Percentiles rank a stretch among this genome's conserved stretches.
Evolutionary conservation across 768 basidiomycete genomes (phyloP).

Genomic region (Podaxis sp.): DNA sequence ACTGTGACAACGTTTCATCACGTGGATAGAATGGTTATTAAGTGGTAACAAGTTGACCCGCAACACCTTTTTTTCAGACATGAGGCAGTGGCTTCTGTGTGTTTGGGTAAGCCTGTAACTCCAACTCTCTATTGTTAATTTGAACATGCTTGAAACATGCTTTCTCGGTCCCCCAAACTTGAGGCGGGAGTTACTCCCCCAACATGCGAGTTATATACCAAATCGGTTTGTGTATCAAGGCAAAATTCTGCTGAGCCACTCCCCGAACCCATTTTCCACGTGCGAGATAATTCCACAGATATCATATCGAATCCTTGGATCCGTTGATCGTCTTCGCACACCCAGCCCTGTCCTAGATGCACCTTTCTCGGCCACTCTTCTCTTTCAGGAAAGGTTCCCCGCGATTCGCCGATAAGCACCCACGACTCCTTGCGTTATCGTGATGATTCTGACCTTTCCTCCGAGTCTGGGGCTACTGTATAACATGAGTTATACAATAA

Average conservation of each 20-base stretch:
- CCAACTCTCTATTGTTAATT: not conserved
- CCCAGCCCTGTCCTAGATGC: not conserved
- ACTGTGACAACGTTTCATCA: not conserved
- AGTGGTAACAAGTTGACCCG: not conserved
- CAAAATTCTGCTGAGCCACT: not conserved
- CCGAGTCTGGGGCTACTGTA: not conserved
- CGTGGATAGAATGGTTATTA: not conserved
- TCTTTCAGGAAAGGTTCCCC: slow-evolving; percentile 4
- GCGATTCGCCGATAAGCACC: slow-evolving; percentile 8
- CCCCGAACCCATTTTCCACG: not conserved
- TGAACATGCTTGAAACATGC: not conserved
- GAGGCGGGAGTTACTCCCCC: not conserved
- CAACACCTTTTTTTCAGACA: not conserved
- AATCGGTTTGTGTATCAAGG: not conserved
- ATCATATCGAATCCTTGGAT: not conserved
- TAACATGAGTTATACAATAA: slow-evolving; percentile 1
- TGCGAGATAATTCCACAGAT: not conserved
- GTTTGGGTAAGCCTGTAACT: not conserved
- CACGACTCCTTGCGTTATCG: not conserved
- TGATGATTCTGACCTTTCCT: not conserved
- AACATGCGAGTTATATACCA: not conserved
- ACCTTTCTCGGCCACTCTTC: not conserved
- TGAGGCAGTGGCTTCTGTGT: not conserved
- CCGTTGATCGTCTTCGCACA: not conserved
- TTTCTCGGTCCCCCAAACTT: not conserved